Percentiles rank a stretch among this genome's conserved stretches.
These are phyloP conservation scores for Diaporthe ilicicola DNA, from an alignment of 2,329 filamentous ascomycete species.

Conservation along the genomic window DNA sequence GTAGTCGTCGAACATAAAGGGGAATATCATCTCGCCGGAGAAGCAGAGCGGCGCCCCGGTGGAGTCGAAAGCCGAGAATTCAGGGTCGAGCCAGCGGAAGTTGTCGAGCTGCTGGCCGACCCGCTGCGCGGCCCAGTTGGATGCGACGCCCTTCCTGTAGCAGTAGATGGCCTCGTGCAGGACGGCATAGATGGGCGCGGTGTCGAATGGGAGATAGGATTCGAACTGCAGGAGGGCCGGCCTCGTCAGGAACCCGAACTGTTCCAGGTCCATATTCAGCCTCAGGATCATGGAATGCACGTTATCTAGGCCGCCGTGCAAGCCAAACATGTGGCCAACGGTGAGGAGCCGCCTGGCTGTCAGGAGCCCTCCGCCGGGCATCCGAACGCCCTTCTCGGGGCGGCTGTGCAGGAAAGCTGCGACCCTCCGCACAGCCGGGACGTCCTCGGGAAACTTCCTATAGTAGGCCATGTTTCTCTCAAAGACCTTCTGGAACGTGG, in stretches of 20 bases:
- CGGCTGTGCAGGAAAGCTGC: slow-evolving; percentile 68
- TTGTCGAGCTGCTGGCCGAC: slow-evolving; percentile 59
- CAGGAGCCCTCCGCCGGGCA: slow-evolving; percentile 78
- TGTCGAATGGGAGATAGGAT: slow-evolving; percentile 73
- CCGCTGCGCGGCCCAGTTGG: slow-evolving; percentile 79
- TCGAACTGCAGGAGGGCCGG: slow-evolving; percentile 77
- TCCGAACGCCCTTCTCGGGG: slow-evolving; percentile 55
- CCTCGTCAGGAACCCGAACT: slow-evolving; percentile 78
- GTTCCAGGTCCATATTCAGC: slow-evolving; percentile 75
- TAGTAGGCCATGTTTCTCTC: slow-evolving; percentile 84
- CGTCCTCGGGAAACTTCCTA: slow-evolving; percentile 83
- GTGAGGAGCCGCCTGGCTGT: slow-evolving; percentile 80
- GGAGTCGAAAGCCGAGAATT: slow-evolving; percentile 49
- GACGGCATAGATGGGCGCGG: slow-evolving; percentile 82
- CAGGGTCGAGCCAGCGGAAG: slow-evolving; percentile 61
- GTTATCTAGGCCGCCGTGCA: slow-evolving; percentile 77
- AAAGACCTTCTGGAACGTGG: slow-evolving; percentile 74
- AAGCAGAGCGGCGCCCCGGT: slow-evolving; percentile 72
- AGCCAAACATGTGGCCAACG: slow-evolving; percentile 80
- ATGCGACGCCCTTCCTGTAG: slow-evolving; percentile 67
- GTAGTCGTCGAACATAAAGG: slow-evolving; percentile 84
- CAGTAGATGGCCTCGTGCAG: slow-evolving; percentile 92
- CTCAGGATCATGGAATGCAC: slow-evolving; percentile 80
- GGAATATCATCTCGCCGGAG: slow-evolving; percentile 92
- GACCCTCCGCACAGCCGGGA: slow-evolving; percentile 72